phyloP scores from a whole-genome alignment of 768 basidiomycete genomes.

The Punctularia strigosozonata region DNA sequence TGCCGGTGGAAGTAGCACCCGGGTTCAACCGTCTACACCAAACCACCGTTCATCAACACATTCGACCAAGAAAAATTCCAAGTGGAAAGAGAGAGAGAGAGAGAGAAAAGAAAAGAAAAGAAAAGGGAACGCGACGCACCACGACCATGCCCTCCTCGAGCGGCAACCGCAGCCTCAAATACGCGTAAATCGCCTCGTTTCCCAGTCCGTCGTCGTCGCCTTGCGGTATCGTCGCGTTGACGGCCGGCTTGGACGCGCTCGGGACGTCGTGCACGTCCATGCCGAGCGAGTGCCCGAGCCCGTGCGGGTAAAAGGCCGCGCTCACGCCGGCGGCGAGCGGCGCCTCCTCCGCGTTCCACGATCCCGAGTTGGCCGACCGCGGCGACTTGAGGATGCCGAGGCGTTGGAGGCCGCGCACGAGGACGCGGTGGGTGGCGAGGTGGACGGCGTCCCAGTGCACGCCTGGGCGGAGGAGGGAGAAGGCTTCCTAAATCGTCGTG shows the following conservation, averaged over 20 bases:
- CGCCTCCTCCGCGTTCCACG: slow-evolving; percentile 49
- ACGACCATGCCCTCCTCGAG: slow-evolving; percentile 78
- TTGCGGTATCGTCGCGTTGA: slow-evolving; percentile 37
- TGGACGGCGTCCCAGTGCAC: slow-evolving; percentile 88
- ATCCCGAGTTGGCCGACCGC: slow-evolving; percentile 32
- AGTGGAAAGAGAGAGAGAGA: not conserved
- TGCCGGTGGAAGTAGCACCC: slow-evolving; percentile 81
- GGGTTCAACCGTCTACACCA: slow-evolving; percentile 73
- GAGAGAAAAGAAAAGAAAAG: not conserved
- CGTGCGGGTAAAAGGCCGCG: slow-evolving; percentile 90
- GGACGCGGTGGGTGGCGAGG: slow-evolving; percentile 65
- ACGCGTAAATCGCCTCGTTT: slow-evolving; percentile 63
- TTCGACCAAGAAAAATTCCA: no score
- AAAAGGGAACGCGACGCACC: slow-evolving; percentile 31
- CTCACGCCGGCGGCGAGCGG: slow-evolving; percentile 70
- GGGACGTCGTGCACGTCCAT: slow-evolving; percentile 93
- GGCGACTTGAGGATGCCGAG: slow-evolving; percentile 77
- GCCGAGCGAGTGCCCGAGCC: slow-evolving; percentile 82
- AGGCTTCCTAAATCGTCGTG: slow-evolving; percentile 38
- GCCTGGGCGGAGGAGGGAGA: slow-evolving; percentile 61
- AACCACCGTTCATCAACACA: slow-evolving; percentile 4
- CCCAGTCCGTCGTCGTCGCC: slow-evolving; percentile 18
- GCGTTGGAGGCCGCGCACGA: slow-evolving; percentile 71
- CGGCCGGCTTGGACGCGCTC: slow-evolving; percentile 60
- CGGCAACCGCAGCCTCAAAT: slow-evolving; percentile 67